Evolutionary conservation across 331 rosid species (phyloP).

Genomic region (Malus hybrid): DNA sequence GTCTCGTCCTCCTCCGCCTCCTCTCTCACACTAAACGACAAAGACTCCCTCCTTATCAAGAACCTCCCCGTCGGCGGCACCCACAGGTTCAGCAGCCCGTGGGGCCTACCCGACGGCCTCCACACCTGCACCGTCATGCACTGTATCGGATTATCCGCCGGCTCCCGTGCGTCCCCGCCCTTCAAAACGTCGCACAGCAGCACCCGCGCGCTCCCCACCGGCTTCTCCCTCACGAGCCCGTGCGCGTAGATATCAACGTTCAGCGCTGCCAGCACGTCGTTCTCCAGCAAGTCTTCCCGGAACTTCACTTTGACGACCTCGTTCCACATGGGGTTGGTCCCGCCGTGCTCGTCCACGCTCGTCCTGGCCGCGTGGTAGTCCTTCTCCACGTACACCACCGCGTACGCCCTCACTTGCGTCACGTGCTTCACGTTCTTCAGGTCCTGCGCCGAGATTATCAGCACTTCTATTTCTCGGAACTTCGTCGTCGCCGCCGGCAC

Average conservation of each 20-base stretch:
- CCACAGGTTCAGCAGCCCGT: conserved; percentile 17
- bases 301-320: conserved; percentile 21
- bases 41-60: conserved; percentile 20
- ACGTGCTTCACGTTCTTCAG: conserved; percentile 28
- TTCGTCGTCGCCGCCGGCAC: neutral
- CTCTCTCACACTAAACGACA: conserved; percentile 11
- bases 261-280: conserved; percentile 14
- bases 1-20: neutral
- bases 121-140: conserved; percentile 21
- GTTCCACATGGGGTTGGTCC: conserved; percentile 14
- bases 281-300: conserved; percentile 10
- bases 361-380: conserved; percentile 11
- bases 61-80: conserved; percentile 20
- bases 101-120: conserved; percentile 18
- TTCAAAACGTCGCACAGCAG: conserved; percentile 17
- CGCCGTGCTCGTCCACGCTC: conserved; percentile 15
- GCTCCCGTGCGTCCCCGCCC: conserved; percentile 18
- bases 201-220: conserved; percentile 25
- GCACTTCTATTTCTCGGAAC: conserved; percentile 20
- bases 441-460: conserved; percentile 22
- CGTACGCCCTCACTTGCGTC: conserved; percentile 15
- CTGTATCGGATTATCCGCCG: conserved; percentile 17
- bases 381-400: conserved; percentile 17
- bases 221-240: conserved; percentile 18
- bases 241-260: conserved; percentile 25